phyloP scores from a whole-genome alignment of 2,329 filamentous ascomycete genomes.

The Diaporthe sp. region DNA sequence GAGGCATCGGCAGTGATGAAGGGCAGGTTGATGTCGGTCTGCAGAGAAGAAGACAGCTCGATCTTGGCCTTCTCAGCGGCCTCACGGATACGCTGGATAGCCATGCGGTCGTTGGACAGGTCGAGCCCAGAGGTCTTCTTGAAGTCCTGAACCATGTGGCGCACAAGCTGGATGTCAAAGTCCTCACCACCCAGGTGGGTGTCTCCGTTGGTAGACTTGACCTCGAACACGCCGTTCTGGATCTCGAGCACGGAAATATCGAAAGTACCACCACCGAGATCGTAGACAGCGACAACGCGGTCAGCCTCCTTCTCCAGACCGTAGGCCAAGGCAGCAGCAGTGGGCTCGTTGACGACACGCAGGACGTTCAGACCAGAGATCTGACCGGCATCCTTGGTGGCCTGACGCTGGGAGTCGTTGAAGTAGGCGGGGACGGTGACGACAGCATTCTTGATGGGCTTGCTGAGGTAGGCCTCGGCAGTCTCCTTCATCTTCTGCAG shows the following conservation, averaged over 20 bases:
- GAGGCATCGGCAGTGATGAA: conserved; percentile 98
- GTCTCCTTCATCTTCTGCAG: conserved; percentile 99
- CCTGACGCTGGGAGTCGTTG: conserved; percentile 98
- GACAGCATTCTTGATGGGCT: conserved; percentile 93
- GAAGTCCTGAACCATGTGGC: conserved; percentile 93
- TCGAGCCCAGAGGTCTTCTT: conserved; percentile 96
- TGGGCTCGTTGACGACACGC: conserved; percentile 98
- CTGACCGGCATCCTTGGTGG: conserved; percentile 97
- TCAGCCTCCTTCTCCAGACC: conserved; percentile 96
- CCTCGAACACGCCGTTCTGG: conserved; percentile 97
- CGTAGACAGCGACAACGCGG: conserved; percentile 92
- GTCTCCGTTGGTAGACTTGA: conserved; percentile 99
- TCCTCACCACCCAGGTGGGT: conserved; percentile 98
- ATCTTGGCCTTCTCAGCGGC: conserved; percentile 99
- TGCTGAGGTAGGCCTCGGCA: conserved; percentile 91
- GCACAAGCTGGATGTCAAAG: conserved; percentile 95
- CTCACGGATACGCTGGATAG: conserved; percentile 98
- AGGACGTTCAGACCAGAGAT: conserved; percentile 97
- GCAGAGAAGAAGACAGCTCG: conserved; percentile 92
- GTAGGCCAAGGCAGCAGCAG: conserved; percentile 94
- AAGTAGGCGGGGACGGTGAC: conserved; percentile 98
- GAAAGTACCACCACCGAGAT: conserved; percentile 98
- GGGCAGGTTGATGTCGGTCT: conserved; percentile 98
- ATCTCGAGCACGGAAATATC: conserved; percentile 99
- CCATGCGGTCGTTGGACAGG: conserved; percentile 93